These are phyloP conservation scores for Ogataea henricii DNA, from an alignment of 805 yeast species.

Conservation along the genomic window DNA sequence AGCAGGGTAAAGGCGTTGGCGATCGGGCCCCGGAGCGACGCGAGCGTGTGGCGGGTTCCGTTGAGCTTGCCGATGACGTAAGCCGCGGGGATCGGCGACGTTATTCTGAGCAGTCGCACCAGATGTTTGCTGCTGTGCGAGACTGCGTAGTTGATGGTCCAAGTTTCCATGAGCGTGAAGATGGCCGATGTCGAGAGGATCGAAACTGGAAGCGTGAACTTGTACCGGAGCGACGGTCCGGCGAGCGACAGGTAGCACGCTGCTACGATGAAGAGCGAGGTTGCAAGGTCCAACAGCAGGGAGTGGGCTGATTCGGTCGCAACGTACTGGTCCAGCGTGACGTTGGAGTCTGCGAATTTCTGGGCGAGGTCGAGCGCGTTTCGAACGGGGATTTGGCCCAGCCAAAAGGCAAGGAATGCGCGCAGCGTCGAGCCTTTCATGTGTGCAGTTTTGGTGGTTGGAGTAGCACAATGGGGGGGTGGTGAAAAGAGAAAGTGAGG, in stretches of 20 bases:
- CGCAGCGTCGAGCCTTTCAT: neutral
- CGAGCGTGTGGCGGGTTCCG: neutral
- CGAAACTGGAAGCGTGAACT: neutral
- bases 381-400: neutral
- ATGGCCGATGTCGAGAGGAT: neutral
- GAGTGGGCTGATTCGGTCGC: neutral
- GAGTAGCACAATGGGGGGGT: too few species aligned
- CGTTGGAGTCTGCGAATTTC: neutral
- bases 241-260: neutral
- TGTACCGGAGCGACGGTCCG: neutral
- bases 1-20: neutral
- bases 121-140: constrained; percentile 1
- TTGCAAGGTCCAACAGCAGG: neutral
- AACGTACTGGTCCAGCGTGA: neutral
- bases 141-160: neutral
- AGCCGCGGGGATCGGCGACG: neutral
- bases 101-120: neutral
- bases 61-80: neutral
- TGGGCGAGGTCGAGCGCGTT: neutral
- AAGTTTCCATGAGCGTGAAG: neutral
- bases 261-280: neutral
- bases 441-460: too few species aligned
- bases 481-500: too few species aligned
- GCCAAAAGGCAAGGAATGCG: neutral
- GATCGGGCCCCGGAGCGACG: neutral